phyloP scores from a whole-genome alignment of 176 grass and related monocot species.

The Zoysia pacifica region DNA sequence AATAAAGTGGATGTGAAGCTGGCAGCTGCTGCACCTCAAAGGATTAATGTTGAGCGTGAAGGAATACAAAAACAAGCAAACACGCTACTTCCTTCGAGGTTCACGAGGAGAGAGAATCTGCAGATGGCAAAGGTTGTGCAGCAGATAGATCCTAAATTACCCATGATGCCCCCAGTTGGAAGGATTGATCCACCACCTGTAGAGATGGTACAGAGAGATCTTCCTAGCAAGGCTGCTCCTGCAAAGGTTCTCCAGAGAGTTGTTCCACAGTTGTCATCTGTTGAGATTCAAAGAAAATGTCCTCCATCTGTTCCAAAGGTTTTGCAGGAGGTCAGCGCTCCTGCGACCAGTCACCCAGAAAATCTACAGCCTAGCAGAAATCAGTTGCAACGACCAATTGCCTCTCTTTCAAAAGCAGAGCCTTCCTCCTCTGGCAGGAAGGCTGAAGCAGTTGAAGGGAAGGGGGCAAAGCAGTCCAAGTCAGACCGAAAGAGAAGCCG shows the following conservation, averaged over 20 bases:
- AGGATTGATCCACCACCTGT: not conserved
- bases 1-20: not conserved
- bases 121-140: not conserved
- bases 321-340: not conserved
- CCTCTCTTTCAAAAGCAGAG: conserved; percentile 23
- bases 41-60: conserved; percentile 1
- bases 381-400: not conserved
- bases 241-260: not conserved
- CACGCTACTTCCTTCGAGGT: not conserved
- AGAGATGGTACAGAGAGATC: conserved; percentile 1
- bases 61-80: not conserved
- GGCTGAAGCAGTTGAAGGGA: not conserved
- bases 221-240: not conserved
- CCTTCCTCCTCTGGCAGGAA: conserved; percentile 42
- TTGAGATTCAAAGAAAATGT: conserved; percentile 27
- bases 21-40: not conserved
- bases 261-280: not conserved
- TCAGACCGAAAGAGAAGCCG: conserved; percentile 45
- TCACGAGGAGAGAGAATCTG: not conserved
- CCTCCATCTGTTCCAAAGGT: not conserved
- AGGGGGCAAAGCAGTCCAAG: conserved; percentile 31
- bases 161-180: not conserved
- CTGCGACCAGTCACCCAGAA: not conserved
- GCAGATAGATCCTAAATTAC: not conserved
- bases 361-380: not conserved